Base-by-base conservation (phyloP, 1,139 yeast genomes). In the Protomyces inouyei region DNA sequence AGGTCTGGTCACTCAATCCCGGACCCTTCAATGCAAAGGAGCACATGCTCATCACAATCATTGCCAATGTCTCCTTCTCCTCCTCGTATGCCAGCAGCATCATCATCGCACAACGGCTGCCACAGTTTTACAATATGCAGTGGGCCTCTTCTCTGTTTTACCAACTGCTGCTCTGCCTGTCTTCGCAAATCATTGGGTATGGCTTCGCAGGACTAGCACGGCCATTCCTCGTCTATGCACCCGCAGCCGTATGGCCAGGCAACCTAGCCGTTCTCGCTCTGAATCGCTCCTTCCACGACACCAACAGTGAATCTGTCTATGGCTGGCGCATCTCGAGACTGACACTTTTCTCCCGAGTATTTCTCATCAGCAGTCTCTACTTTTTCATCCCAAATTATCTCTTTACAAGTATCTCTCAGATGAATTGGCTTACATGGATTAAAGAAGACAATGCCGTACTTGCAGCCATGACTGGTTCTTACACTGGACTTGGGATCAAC, bases 21-120 rank as follows among this genome's bases (percentile, higher is more conserved):
- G 86, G 86, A 6, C 84, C 84, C 5, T 87, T 89, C 88, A 77
- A 80, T 45, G 79, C 76, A 70, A 87, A 87, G 73, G 93, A 87
- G 72, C 90, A 87, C 73, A 73, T 77, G 25, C 76, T 86, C 64
- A 81, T 86, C 68, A 82, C 86, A 8, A 80, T 85, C 67, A 84
- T 85, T 86, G 77, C 83, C 28, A 80, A 81, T 67, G 82, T 83
- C 2, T 78, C 87, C 2, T 82, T 84, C 68, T 82, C 83, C 25
- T 78, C 80, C 61, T 79, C 74, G 67, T 83, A 67, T 79, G 80
- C 57, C 77, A 83, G 71, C 78, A 83, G 70, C 78, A 82, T 45
- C 64, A 38, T 78, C 76, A 85, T 70, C 86, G 84, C 43, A 74
- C 82, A 16, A 77, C 73, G 66, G 59, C 43, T 59, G 8, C 52